A percentile compares a stretch with the other conserved stretches of the same genome.
phyloP scores from a whole-genome alignment of 2,329 filamentous ascomycete species.

The Magnaporthales sp. region DNA sequence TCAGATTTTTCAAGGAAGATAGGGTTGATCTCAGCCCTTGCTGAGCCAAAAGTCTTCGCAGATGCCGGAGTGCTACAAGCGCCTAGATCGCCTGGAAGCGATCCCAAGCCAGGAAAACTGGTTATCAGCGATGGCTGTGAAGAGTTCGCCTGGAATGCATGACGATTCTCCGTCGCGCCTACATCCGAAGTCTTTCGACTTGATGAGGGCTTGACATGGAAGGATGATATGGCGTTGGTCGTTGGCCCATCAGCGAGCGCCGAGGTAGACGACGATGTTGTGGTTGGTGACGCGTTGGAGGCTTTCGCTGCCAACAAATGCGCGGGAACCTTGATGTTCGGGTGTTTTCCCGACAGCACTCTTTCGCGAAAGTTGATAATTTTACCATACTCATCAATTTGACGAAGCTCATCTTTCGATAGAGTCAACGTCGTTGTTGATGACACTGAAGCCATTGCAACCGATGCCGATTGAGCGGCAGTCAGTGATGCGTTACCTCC shows the following conservation, averaged over 20 bases:
- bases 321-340: slow-evolving; percentile 47
- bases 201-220: slow-evolving; percentile 6
- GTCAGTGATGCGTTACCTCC: slow-evolving; percentile 10
- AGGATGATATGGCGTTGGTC: slow-evolving; percentile 8
- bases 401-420: slow-evolving; percentile 41
- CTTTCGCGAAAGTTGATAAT: slow-evolving; percentile 74
- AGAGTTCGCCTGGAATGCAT: slow-evolving; percentile 27
- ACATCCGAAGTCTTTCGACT: not conserved
- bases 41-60: slow-evolving; percentile 32
- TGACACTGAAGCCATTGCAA: slow-evolving; percentile 25
- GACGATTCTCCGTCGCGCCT: slow-evolving; percentile 19
- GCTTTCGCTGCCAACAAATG: slow-evolving; percentile 25
- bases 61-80: slow-evolving; percentile 11
- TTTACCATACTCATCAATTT: slow-evolving; percentile 65
- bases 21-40: slow-evolving; percentile 65
- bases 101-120: slow-evolving; percentile 13
- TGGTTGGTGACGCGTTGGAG: not conserved
- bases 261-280: slow-evolving; percentile 3
- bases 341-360: slow-evolving; percentile 69
- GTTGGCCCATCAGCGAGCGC: slow-evolving; percentile 2
- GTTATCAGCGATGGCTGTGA: slow-evolving; percentile 21
- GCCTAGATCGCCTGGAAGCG: slow-evolving; percentile 6
- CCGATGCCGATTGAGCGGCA: slow-evolving; percentile 5
- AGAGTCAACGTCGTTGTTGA: slow-evolving; percentile 17
- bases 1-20: slow-evolving; percentile 81